Evolutionary conservation across 2,329 filamentous ascomycete species (phyloP).

Genomic region (Colletotrichum chrysophilum): DNA sequence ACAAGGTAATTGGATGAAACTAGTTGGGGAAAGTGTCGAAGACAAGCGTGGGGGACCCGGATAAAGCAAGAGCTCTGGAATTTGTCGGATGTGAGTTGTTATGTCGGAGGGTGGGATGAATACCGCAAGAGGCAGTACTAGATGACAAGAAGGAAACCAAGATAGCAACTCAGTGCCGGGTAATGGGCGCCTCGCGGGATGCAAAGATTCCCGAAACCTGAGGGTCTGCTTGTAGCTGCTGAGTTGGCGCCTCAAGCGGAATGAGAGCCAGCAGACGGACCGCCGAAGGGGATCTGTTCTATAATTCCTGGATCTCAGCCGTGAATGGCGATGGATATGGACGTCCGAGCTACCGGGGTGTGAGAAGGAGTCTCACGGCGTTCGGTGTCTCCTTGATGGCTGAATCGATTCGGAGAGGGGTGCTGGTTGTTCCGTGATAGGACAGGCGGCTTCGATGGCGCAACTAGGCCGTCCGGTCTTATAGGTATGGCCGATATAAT

Average conservation of each 20-base stretch:
- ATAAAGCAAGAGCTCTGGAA: constrained; percentile 14
- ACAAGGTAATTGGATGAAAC: background rate
- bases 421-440: constrained; percentile 7
- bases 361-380: background rate
- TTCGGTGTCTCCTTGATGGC: background rate
- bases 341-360: background rate
- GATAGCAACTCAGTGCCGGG: background rate
- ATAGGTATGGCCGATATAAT: constrained; percentile 7
- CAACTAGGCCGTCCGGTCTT: constrained; percentile 11
- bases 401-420: background rate
- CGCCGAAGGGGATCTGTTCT: background rate
- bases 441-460: background rate
- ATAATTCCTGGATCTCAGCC: background rate
- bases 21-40: background rate
- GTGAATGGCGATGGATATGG: background rate
- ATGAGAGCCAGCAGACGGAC: background rate
- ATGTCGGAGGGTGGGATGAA: constrained; percentile 1
- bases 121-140: background rate
- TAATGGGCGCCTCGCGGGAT: background rate
- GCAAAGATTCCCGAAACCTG: background rate
- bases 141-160: background rate
- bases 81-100: background rate
- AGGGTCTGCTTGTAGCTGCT: background rate
- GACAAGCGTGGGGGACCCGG: constrained; percentile 11
- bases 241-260: background rate